These are phyloP conservation scores for Aspergillus viridinutans DNA, from an alignment of 2,329 filamentous ascomycete genomes.

Conservation along the genomic window DNA sequence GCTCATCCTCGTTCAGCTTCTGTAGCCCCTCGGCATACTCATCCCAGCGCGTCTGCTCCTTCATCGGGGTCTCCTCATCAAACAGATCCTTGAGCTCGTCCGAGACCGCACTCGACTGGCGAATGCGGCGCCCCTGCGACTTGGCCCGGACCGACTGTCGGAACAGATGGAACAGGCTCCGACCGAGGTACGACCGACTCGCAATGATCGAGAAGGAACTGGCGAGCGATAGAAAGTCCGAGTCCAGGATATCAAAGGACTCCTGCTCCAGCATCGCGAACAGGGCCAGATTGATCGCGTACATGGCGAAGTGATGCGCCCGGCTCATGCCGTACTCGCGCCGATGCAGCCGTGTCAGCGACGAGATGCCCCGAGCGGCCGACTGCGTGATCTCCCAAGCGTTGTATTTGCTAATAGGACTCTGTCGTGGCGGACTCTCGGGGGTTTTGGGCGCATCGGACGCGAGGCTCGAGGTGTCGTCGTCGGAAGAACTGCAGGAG, in stretches of 20 bases:
- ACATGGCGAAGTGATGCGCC: conserved; percentile 36
- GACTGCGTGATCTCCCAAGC: conserved; percentile 19
- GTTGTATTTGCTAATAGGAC: conserved; percentile 18
- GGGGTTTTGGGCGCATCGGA: conserved; percentile 24
- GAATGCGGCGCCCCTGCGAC: conserved; percentile 27
- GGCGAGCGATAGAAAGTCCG: conserved; percentile 31
- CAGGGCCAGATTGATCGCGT: conserved; percentile 36
- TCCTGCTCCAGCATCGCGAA: conserved; percentile 30
- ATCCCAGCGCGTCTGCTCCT: conserved; percentile 21
- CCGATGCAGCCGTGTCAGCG: conserved; percentile 27
- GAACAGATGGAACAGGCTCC: conserved; percentile 35
- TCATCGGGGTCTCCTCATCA: conserved; percentile 19
- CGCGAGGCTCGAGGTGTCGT: conserved; percentile 10
- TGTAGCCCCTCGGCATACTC: conserved; percentile 31
- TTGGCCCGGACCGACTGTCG: conserved; percentile 30
- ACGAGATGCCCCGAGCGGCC: conserved; percentile 30
- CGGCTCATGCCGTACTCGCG: conserved; percentile 32
- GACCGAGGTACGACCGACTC: conserved; percentile 29
- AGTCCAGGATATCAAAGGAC: conserved; percentile 30
- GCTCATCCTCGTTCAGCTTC: conserved; percentile 30
- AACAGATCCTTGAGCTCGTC: conserved; percentile 32
- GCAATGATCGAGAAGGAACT: conserved; percentile 32
- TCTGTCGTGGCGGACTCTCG: conserved; percentile 23
- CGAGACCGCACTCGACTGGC: conserved; percentile 16
- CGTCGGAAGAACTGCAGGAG: conserved; percentile 22